Conservation (phyloP, 768 basidiomycete species). For the Crepidotus variabilis region DNA sequence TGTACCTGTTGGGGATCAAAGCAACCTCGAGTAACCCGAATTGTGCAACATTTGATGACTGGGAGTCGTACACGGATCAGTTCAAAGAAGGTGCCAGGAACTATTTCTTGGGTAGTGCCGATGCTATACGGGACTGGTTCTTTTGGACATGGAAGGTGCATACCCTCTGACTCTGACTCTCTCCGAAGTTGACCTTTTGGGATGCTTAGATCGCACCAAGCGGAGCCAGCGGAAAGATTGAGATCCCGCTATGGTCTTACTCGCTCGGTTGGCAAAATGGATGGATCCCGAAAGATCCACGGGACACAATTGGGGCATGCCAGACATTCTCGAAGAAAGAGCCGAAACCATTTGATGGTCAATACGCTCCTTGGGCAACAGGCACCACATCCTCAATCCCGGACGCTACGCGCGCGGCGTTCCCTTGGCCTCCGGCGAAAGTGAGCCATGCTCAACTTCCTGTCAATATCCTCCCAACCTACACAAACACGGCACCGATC, state of each 20-base stretch:
- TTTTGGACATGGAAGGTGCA: slow-evolving; percentile 46
- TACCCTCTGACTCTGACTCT: not conserved
- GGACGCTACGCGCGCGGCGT: slow-evolving; percentile 34
- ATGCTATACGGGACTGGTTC: slow-evolving; percentile 39
- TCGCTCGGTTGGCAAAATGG: slow-evolving; percentile 50
- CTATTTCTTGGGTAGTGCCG: slow-evolving; percentile 53
- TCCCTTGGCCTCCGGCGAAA: slow-evolving; percentile 53
- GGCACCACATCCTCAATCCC: slow-evolving; percentile 56
- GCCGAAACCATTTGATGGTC: not conserved
- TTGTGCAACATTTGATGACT: slow-evolving; percentile 42
- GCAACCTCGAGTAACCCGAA: slow-evolving; percentile 35
- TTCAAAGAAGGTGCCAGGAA: slow-evolving; percentile 39
- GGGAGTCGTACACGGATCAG: slow-evolving; percentile 45
- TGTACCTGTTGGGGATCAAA: slow-evolving; percentile 24
- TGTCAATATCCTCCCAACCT: slow-evolving; percentile 47
- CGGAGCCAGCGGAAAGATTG: slow-evolving; percentile 15
- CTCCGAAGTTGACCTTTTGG: too few species aligned
- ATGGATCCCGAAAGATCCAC: slow-evolving; percentile 73
- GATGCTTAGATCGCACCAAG: not conserved
- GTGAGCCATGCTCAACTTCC: slow-evolving; percentile 34
- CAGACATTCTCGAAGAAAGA: not conserved
- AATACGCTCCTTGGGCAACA: slow-evolving; percentile 49
- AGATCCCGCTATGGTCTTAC: slow-evolving; percentile 31
- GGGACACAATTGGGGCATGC: slow-evolving; percentile 42
- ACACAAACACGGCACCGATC: slow-evolving; percentile 57